Conservation (phyloP, 2,329 filamentous ascomycete species). For the Fusarium transvaalense region DNA sequence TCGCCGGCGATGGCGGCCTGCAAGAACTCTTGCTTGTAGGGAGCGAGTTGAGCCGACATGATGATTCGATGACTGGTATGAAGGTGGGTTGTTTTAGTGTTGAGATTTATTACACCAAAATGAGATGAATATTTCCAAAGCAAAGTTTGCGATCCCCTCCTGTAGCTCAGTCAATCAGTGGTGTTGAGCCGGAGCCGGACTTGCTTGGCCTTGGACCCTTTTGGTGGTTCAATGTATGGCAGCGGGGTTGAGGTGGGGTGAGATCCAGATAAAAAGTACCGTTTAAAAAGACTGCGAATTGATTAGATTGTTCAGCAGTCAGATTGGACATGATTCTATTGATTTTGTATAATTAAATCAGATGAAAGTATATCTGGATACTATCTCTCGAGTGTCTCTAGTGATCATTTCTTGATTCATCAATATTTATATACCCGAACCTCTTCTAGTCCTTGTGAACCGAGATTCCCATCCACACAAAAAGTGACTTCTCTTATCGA, state of each 20-base stretch:
- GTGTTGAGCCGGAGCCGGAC: conserved; percentile 36
- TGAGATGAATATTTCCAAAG: conserved; percentile 10
- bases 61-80: background rate
- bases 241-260: conserved; percentile 43
- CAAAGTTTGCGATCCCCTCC: conserved; percentile 43
- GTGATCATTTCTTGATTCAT: background rate
- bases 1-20: conserved; percentile 74
- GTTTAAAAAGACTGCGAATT: background rate
- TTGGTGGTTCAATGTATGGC: conserved; percentile 22
- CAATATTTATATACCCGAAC: background rate
- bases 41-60: conserved; percentile 63
- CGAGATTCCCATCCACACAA: conserved; percentile 18
- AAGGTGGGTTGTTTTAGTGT: background rate
- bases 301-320: background rate
- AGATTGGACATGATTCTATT: background rate
- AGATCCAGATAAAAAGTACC: conserved; percentile 26
- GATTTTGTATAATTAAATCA: background rate
- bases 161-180: conserved; percentile 16
- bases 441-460: background rate
- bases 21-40: conserved; percentile 81
- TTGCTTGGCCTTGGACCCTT: conserved; percentile 35
- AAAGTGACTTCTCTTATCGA: conserved; percentile 42
- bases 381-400: rapidly evolving
- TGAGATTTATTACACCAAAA: background rate
- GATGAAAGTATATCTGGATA: rapidly evolving